A percentile compares a stretch with the other conserved stretches of the same genome.
These are phyloP conservation scores for Abrus pulchellus DNA, from an alignment of 306 rosid species.

Conservation along the genomic window DNA sequence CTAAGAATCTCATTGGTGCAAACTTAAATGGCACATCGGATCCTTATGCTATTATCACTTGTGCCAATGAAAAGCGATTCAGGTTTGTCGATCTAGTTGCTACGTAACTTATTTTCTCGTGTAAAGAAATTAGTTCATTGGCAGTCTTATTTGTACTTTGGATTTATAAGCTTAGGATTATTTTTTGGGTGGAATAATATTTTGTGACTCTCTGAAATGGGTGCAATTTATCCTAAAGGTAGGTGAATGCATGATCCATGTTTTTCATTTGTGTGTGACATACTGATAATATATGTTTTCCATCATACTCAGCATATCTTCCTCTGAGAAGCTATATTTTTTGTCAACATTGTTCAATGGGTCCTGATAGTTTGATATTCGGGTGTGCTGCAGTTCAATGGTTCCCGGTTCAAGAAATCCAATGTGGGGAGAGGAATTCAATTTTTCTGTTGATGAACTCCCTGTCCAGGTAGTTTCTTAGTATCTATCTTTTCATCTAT, in stretches of 20 bases:
- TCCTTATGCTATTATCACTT: constrained; percentile 94
- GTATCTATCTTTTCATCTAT: background rate
- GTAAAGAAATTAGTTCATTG: constrained; percentile 10
- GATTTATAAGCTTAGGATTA: constrained; percentile 34
- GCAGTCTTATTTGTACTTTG: constrained; percentile 20
- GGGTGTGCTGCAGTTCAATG: constrained; percentile 84
- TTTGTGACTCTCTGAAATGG: constrained; percentile 40
- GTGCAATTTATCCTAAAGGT: constrained; percentile 6
- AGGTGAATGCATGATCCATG: background rate
- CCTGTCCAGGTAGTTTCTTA: constrained; percentile 81
- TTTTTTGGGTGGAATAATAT: constrained; percentile 24
- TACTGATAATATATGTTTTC: constrained; percentile 35
- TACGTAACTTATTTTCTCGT: background rate
- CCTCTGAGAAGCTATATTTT: constrained; percentile 33
- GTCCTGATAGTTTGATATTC: constrained; percentile 41
- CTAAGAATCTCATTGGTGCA: constrained; percentile 93
- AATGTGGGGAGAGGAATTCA: constrained; percentile 99
- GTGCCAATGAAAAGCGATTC: constrained; percentile 92
- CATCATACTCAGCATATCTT: constrained; percentile 29
- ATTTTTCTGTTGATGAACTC: constrained; percentile 93
- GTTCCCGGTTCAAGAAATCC: constrained; percentile 99
- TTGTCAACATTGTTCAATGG: constrained; percentile 27
- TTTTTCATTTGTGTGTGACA: background rate
- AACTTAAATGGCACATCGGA: constrained; percentile 97
- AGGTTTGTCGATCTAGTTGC: constrained; percentile 60